Conservation (phyloP, 192 early-diverging fungal species). For the Coemansia sp. region DNA sequence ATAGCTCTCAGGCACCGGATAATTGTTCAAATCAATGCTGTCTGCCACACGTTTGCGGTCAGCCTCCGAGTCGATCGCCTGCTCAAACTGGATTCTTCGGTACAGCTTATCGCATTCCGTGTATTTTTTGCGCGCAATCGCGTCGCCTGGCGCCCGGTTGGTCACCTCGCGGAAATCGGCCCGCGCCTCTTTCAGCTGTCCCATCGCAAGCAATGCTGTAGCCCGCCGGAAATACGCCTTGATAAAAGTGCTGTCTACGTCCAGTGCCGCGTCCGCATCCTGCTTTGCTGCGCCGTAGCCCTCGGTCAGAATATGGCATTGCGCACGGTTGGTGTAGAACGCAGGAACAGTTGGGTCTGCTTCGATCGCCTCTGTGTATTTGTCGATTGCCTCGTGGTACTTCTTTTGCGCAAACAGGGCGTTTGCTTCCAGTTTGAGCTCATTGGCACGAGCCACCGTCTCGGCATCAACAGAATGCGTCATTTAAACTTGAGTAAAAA, state of each 20-base stretch:
- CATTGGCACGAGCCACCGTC: slow-evolving; percentile 16
- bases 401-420: slow-evolving; percentile 57
- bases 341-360: slow-evolving; percentile 79
- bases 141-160: slow-evolving; percentile 76
- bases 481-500: slow-evolving; percentile 4
- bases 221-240: slow-evolving; percentile 97
- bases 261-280: slow-evolving; percentile 83
- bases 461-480: slow-evolving; percentile 17
- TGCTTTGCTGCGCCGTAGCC: slow-evolving; percentile 79
- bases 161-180: slow-evolving; percentile 74
- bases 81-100: slow-evolving; percentile 83
- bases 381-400: slow-evolving; percentile 85
- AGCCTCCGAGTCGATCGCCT: slow-evolving; percentile 73
- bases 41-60: slow-evolving; percentile 52
- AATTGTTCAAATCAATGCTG: slow-evolving; percentile 53
- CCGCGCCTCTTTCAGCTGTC: slow-evolving; percentile 80
- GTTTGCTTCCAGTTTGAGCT: slow-evolving; percentile 48
- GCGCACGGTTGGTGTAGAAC: slow-evolving; percentile 91
- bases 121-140: slow-evolving; percentile 76
- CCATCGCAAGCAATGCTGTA: slow-evolving; percentile 81
- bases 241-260: slow-evolving; percentile 74
- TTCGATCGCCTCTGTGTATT: slow-evolving; percentile 88
- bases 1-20: slow-evolving; percentile 70
- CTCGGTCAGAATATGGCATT: slow-evolving; percentile 83
- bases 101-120: slow-evolving; percentile 90